phyloP scores from a whole-genome alignment of 495 filamentous ascomycete genomes.

The Penicillium dipodomyicola region DNA sequence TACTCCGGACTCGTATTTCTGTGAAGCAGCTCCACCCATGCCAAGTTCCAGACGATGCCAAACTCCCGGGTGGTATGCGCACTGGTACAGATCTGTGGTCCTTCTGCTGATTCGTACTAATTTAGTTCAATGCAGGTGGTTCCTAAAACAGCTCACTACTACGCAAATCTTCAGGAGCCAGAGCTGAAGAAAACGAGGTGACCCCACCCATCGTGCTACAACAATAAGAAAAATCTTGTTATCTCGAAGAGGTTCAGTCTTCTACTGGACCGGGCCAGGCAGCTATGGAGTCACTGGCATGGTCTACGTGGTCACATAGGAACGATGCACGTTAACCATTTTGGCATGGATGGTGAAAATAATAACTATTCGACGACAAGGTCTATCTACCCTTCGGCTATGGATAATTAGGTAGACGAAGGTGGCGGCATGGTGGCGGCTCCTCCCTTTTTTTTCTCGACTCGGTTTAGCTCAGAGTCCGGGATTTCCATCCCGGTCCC shows the following conservation, averaged over 20 bases:
- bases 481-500: neutral
- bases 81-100: neutral
- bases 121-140: neutral
- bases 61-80: neutral
- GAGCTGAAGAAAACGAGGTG: neutral
- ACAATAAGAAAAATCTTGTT: neutral
- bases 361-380: neutral
- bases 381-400: neutral
- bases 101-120: neutral
- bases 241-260: neutral
- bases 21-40: neutral
- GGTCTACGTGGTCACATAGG: slow-evolving; percentile 1
- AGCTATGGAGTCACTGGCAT: neutral
- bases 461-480: neutral
- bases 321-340: neutral
- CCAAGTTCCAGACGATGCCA: neutral
- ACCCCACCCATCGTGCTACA: neutral
- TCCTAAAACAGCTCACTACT: neutral
- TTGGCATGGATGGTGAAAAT: neutral
- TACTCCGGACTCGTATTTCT: neutral
- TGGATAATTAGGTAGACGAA: neutral
- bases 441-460: neutral
- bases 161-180: neutral
- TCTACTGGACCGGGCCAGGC: neutral
- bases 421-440: too few relatives aligned